These are phyloP conservation scores for Datura wrightii DNA, from an alignment of 257 asterid species.

Conservation along the genomic window DNA sequence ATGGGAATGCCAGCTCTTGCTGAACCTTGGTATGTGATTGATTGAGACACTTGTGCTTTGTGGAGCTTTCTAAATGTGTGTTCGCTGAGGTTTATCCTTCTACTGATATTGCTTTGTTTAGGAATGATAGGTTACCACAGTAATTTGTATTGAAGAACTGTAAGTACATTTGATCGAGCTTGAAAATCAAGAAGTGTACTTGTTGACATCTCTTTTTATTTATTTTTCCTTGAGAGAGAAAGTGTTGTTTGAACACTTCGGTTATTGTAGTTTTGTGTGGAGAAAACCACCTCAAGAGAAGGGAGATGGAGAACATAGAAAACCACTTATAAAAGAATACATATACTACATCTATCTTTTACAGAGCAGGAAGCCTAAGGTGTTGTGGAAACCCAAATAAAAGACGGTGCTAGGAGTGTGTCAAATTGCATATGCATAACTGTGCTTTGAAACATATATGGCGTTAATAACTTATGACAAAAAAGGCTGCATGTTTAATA, in stretches of 20 bases:
- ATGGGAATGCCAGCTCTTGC: constrained; percentile 1
- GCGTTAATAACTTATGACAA: not conserved
- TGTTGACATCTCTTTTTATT: not conserved
- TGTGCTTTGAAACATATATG: not conserved
- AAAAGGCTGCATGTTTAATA: not conserved
- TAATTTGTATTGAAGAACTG: not conserved
- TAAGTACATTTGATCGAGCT: not conserved
- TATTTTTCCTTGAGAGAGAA: not conserved
- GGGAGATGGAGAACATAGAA: not conserved
- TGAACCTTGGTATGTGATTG: not conserved
- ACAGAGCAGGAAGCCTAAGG: not conserved
- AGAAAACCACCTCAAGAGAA: not conserved
- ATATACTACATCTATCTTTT: not conserved
- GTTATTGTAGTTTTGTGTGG: not conserved
- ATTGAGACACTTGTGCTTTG: not conserved
- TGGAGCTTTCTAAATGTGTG: constrained; percentile 4
- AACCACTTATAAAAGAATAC: not conserved
- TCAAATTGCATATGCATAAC: not conserved
- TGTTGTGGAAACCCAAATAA: not conserved
- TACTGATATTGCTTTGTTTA: not conserved
- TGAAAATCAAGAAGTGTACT: constrained; percentile 8
- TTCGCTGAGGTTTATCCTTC: not conserved
- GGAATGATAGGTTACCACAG: constrained; percentile 14
- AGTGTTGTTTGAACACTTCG: not conserved
- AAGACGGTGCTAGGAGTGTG: not conserved